Evolutionary conservation across 257 asterid genomes (phyloP).

Genomic region (Solanum gracilifrons): DNA sequence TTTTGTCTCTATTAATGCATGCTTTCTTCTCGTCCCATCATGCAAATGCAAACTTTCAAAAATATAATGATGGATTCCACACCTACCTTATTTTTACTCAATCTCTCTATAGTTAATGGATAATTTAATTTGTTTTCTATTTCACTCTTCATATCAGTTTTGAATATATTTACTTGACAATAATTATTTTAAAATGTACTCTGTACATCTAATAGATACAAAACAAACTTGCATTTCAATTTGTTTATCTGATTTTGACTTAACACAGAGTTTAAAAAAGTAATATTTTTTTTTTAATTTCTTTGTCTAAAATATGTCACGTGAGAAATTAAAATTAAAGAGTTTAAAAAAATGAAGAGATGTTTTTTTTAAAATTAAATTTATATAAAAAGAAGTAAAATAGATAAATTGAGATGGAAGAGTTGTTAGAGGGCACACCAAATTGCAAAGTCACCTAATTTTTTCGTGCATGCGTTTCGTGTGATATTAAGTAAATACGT

Average conservation of each 20-base stretch:
- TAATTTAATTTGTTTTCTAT: neutral
- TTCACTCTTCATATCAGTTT: neutral
- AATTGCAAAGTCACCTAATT: neutral
- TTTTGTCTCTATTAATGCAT: neutral
- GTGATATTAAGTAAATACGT: neutral
- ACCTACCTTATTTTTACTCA: neutral
- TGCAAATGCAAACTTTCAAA: neutral
- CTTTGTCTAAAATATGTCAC: rapidly evolving
- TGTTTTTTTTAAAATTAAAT: too few species aligned
- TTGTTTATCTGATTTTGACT: neutral
- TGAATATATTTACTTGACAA: neutral
- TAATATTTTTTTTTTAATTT: neutral
- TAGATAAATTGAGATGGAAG: neutral
- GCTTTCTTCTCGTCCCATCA: neutral
- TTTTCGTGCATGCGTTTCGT: neutral
- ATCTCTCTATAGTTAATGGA: neutral
- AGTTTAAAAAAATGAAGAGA: neutral
- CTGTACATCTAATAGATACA: neutral
- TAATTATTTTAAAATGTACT: neutral
- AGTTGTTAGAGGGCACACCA: neutral
- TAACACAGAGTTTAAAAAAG: neutral
- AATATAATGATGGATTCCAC: neutral
- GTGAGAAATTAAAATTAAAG: neutral
- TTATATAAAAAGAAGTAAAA: neutral
- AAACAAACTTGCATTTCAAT: neutral